Percentiles rank a stretch among this genome's conserved stretches.
These are phyloP conservation scores for Pelargonium nanum DNA, from an alignment of 345 rosid genomes.

Conservation along the genomic window DNA sequence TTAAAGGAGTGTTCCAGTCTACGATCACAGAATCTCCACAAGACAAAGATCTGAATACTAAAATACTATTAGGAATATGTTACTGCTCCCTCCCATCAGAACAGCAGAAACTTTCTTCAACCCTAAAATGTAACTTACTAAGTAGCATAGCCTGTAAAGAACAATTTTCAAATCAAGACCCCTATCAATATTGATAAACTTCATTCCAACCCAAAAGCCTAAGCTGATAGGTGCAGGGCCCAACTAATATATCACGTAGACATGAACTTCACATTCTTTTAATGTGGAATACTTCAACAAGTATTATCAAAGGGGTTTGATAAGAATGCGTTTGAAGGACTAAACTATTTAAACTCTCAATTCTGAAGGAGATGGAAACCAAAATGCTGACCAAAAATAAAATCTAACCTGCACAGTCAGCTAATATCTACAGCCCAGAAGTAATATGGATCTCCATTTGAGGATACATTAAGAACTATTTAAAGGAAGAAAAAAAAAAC, in stretches of 20 bases:
- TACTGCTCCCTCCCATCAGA: background rate
- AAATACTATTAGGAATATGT: too few relatives aligned
- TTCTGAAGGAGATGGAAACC: background rate
- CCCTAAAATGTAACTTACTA: background rate
- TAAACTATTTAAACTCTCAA: background rate
- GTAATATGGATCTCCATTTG: background rate
- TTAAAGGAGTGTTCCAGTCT: too few relatives aligned
- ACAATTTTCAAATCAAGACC: background rate
- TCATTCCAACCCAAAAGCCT: too few relatives aligned
- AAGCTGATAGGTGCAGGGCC: background rate
- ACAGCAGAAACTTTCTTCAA: background rate
- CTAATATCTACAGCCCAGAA: background rate
- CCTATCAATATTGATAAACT: too few relatives aligned
- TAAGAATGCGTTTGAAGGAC: too few relatives aligned
- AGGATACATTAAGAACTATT: background rate
- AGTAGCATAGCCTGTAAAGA: background rate
- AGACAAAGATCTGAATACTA: too few relatives aligned
- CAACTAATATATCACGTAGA: too few relatives aligned
- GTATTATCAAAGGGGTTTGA: too few relatives aligned
- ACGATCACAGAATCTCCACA: too few relatives aligned
- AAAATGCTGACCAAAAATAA: background rate
- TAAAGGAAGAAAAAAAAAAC: background rate
- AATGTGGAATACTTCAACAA: too few relatives aligned
- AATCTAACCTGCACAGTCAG: background rate
- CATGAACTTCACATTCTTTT: too few relatives aligned